phyloP scores from a whole-genome alignment of 257 asterid genomes.

The Paulownia fortunei region DNA sequence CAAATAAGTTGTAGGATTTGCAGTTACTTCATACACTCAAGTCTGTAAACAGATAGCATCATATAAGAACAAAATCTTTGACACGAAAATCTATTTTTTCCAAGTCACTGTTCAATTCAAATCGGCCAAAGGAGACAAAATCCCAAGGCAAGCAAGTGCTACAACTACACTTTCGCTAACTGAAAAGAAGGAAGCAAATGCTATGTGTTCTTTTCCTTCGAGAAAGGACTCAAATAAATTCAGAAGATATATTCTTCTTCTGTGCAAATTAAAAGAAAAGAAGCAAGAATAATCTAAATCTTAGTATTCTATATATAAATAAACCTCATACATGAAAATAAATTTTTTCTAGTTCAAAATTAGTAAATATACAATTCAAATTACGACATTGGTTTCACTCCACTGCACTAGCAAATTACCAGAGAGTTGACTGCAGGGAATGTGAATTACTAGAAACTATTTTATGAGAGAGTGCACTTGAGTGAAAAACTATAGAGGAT shows the following conservation, averaged over 20 bases:
- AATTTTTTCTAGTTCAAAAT: not conserved
- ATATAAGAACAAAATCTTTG: no score
- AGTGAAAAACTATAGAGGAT: not conserved
- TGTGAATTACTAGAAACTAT: not conserved
- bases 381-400: not conserved
- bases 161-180: no score
- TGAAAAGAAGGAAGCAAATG: not conserved
- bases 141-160: no score
- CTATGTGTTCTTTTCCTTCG: not conserved
- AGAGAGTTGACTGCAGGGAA: conserved; percentile 1
- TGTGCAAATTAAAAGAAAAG: not conserved
- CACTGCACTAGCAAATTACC: not conserved
- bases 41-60: no score
- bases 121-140: no score
- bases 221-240: not conserved
- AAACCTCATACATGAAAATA: not conserved
- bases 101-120: no score
- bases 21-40: not conserved
- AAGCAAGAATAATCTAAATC: no score
- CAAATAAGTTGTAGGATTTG: no score
- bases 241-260: not conserved
- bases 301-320: no score
- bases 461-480: not conserved
- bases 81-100: no score
- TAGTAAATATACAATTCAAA: not conserved